Conservation (phyloP, 2,329 filamentous ascomycete species). For the Monilinia polystroma region DNA sequence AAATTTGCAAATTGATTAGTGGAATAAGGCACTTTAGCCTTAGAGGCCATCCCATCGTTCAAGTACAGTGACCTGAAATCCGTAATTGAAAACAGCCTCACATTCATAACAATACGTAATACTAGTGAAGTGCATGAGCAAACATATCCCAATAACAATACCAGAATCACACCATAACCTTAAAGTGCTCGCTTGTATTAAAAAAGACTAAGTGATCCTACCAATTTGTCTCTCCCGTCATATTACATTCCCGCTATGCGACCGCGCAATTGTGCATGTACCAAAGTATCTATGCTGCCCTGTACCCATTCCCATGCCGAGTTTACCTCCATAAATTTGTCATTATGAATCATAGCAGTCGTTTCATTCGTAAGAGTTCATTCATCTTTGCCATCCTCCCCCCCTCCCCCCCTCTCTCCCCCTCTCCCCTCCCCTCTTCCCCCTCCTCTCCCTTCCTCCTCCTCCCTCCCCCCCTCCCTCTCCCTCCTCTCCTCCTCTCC, state of each 20-base stretch:
- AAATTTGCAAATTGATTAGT: background rate
- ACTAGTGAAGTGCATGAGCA: background rate
- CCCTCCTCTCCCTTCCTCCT: no score
- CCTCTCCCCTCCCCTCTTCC: no score
- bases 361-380: constrained; percentile 1
- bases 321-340: background rate
- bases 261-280: constrained; percentile 10
- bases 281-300: constrained; percentile 1
- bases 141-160: background rate
- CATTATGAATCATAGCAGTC: constrained; percentile 14
- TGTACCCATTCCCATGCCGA: constrained; percentile 10
- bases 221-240: background rate
- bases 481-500: no score
- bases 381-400: background rate
- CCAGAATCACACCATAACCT: background rate
- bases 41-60: background rate
- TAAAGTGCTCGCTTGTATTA: constrained; percentile 4
- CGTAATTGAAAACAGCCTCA: background rate
- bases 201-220: constrained; percentile 9
- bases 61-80: background rate
- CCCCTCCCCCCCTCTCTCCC: background rate
- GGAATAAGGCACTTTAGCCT: background rate
- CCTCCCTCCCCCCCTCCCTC: no score
- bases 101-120: no score
- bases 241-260: background rate